phyloP scores from a whole-genome alignment of 2,329 filamentous ascomycete genomes.

The Colletotrichum sp. region DNA sequence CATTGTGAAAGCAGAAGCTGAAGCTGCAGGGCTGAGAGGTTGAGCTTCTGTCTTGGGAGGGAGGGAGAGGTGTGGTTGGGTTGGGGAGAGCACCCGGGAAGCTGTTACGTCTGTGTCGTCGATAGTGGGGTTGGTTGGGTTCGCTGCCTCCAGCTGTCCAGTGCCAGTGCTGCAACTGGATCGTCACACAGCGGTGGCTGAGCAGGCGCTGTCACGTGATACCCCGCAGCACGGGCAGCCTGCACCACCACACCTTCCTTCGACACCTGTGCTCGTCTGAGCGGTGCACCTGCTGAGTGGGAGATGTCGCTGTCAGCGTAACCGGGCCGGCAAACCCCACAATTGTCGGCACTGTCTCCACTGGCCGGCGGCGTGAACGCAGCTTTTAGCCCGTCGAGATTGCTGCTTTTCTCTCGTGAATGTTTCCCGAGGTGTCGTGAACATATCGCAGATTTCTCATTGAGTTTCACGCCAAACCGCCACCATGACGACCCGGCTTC shows the following conservation, averaged over 20 bases:
- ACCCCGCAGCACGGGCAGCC: slow-evolving; percentile 28
- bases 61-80: slow-evolving; percentile 12
- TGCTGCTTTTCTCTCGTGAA: neutral
- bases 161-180: neutral
- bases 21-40: slow-evolving; percentile 8
- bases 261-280: neutral
- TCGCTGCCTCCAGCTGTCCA: slow-evolving; percentile 9
- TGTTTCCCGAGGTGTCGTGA: neutral
- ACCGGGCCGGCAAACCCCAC: neutral
- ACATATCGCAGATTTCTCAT: neutral
- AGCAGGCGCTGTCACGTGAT: slow-evolving; percentile 38
- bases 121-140: slow-evolving; percentile 21
- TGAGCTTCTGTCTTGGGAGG: slow-evolving; percentile 33
- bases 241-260: neutral
- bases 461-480: neutral
- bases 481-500: slow-evolving; percentile 31
- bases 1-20: slow-evolving; percentile 42
- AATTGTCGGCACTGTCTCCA: neutral
- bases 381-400: neutral
- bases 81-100: slow-evolving; percentile 14
- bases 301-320: neutral
- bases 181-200: slow-evolving; percentile 20
- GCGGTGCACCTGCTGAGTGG: neutral
- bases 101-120: slow-evolving; percentile 24
- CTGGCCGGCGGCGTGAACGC: neutral